Percentiles rank a stretch among this genome's conserved stretches.
phyloP scores from a whole-genome alignment of 2,329 filamentous ascomycete genomes.

The Ceratocystis colombiana region DNA sequence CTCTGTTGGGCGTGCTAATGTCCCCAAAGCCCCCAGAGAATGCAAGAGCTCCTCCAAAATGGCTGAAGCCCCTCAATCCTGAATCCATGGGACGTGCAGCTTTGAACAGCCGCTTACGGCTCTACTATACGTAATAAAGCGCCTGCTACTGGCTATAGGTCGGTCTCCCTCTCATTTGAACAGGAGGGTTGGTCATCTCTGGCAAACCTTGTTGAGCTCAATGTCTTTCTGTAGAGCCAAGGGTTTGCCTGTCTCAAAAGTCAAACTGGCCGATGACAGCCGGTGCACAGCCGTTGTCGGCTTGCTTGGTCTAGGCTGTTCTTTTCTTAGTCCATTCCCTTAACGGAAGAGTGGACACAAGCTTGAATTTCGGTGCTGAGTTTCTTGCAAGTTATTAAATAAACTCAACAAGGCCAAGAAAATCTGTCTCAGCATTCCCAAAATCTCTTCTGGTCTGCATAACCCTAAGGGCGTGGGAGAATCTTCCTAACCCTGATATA shows the following conservation, averaged over 20 bases:
- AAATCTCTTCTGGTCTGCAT: background rate
- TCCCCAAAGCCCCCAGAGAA: background rate
- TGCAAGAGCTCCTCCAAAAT: background rate
- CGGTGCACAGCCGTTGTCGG: background rate
- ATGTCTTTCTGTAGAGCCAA: background rate
- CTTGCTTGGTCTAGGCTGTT: background rate
- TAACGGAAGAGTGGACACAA: background rate
- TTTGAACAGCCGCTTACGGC: background rate
- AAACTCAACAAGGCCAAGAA: background rate
- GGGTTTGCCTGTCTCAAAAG: background rate
- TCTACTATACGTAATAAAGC: constrained; percentile 7
- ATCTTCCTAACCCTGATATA: background rate
- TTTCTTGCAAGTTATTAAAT: background rate
- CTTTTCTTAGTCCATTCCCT: background rate
- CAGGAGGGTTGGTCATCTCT: background rate
- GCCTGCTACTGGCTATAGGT: background rate
- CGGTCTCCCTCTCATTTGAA: background rate
- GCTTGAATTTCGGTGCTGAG: background rate
- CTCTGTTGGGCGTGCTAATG: background rate
- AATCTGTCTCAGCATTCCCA: background rate
- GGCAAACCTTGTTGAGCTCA: background rate
- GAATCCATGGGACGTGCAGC: background rate
- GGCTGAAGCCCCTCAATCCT: constrained; percentile 11
- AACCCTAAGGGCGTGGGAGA: background rate
- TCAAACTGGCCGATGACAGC: constrained; percentile 1